Evolutionary conservation across 2,329 filamentous ascomycete genomes (phyloP).

Genomic region (Botrytis squamosa): DNA sequence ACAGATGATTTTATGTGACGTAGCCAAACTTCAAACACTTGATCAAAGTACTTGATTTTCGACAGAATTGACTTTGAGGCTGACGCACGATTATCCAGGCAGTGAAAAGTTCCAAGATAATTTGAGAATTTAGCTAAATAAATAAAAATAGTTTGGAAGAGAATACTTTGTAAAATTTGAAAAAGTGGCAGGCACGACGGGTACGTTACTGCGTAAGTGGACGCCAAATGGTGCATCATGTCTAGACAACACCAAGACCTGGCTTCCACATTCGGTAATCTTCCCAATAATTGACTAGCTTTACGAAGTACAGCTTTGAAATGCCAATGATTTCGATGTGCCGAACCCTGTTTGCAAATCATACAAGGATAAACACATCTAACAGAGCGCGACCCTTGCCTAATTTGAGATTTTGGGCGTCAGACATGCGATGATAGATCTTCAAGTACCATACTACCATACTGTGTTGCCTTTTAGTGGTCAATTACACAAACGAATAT

Average conservation of each 20-base stretch:
- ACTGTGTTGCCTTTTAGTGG: background rate
- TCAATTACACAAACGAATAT: background rate
- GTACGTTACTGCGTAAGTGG: background rate
- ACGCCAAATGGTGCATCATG: background rate
- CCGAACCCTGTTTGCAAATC: background rate
- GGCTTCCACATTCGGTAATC: background rate
- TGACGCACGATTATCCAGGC: background rate
- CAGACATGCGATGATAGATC: background rate
- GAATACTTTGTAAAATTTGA: background rate
- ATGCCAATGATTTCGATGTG: background rate
- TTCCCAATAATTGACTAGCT: background rate
- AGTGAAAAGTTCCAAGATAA: background rate
- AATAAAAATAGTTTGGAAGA: background rate
- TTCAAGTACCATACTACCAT: background rate
- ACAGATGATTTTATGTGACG: background rate
- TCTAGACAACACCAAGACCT: background rate
- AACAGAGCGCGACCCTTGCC: background rate
- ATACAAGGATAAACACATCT: background rate
- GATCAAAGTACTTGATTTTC: constrained; percentile 2
- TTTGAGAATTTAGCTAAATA: background rate
- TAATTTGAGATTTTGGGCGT: background rate
- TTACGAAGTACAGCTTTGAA: background rate
- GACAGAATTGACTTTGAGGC: background rate
- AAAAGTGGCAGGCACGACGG: background rate
- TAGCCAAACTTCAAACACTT: background rate